A percentile compares a stretch with the other conserved stretches of the same genome.
Evolutionary conservation across 2,329 filamentous ascomycete genomes (phyloP).

Genomic region (Colletotrichum truncatum): DNA sequence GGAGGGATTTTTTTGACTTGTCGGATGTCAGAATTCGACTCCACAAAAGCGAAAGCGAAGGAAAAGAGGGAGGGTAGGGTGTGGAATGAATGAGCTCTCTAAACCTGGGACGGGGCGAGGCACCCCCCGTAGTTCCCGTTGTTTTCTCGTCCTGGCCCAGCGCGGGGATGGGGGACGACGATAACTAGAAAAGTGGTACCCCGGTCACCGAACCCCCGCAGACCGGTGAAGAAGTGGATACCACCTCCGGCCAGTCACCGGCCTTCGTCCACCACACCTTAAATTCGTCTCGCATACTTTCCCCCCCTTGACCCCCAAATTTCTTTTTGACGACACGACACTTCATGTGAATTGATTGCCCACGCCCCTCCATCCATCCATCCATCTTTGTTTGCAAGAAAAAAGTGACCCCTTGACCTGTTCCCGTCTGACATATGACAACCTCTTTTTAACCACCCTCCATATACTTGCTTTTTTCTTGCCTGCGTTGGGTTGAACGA

Average conservation of each 20-base stretch:
- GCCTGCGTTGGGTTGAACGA: not conserved
- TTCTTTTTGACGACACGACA: not conserved
- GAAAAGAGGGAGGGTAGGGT: constrained; percentile 2
- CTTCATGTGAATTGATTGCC: not conserved
- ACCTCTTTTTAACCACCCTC: not conserved
- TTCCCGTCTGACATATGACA: constrained; percentile 6
- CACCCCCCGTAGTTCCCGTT: not conserved
- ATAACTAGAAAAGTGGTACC: not conserved
- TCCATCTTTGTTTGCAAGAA: not conserved
- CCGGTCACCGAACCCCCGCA: constrained; percentile 28
- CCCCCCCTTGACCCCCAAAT: no score
- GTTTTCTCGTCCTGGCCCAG: not conserved
- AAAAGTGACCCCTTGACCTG: no score
- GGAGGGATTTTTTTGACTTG: constrained; percentile 9
- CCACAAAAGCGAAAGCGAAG: not conserved
- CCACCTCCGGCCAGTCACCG: constrained; percentile 26
- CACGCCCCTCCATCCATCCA: constrained; percentile 13
- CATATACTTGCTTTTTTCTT: not conserved
- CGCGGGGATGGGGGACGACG: not conserved
- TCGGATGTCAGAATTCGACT: constrained; percentile 13
- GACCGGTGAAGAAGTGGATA: constrained; percentile 30
- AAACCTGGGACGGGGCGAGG: no score
- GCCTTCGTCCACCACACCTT: constrained; percentile 18
- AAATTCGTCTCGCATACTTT: no score
- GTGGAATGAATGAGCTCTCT: no score